Percentiles rank a stretch among this genome's conserved stretches.
Conservation (phyloP, 305 asterid species). For the Fraxinus nigra region DNA sequence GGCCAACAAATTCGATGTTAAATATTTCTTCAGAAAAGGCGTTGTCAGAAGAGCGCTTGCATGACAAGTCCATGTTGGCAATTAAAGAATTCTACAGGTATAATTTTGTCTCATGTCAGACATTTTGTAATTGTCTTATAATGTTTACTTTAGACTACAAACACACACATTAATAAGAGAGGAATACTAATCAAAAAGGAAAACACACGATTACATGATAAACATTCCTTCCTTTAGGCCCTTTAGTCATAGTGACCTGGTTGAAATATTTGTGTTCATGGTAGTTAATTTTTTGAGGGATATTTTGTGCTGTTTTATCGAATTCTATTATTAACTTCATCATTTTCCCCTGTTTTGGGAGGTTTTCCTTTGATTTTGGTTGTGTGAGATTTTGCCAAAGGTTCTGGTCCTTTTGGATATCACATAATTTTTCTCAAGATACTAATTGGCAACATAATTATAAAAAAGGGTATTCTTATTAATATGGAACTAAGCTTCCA, state of each 20-base stretch:
- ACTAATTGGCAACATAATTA: background rate
- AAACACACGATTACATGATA: background rate
- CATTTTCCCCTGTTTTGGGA: background rate
- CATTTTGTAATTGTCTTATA: background rate
- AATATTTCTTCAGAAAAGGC: conserved; percentile 51
- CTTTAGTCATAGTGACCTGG: background rate
- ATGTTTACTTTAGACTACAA: background rate
- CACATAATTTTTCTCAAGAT: background rate
- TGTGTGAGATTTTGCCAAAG: background rate
- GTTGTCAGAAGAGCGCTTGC: conserved; percentile 56
- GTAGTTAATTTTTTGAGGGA: background rate
- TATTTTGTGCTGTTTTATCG: background rate
- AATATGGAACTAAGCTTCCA: background rate
- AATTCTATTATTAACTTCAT: background rate
- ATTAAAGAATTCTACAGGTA: conserved; percentile 90
- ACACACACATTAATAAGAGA: background rate
- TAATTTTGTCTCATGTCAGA: conserved; percentile 12
- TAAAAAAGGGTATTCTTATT: background rate
- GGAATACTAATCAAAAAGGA: background rate
- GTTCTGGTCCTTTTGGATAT: background rate
- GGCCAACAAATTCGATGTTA: conserved; percentile 28
- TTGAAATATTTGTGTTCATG: background rate
- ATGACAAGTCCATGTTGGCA: conserved; percentile 59
- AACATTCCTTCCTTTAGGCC: background rate
- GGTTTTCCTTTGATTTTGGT: background rate